Conservation (phyloP, 2,329 filamentous ascomycete species). For the Lecanicillium sp. region DNA sequence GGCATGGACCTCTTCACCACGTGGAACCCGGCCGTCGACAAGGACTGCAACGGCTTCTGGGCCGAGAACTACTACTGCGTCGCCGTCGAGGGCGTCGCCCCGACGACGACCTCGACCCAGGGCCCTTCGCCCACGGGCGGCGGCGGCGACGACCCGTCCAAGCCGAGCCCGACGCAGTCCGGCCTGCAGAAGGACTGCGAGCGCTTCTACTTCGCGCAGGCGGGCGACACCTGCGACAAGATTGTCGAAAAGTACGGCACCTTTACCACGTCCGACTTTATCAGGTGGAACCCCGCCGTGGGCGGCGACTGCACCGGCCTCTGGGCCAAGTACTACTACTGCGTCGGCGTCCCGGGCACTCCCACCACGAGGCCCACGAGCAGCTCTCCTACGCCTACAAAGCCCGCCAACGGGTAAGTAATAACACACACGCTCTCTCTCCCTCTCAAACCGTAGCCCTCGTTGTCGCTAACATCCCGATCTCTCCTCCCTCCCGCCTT, state of each 20-base stretch:
- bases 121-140: neutral
- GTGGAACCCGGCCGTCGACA: conserved; percentile 12
- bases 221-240: conserved; percentile 6
- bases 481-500: no score
- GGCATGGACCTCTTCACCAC: conserved; percentile 6
- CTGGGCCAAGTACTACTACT: conserved; percentile 4
- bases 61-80: conserved; percentile 1
- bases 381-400: no score
- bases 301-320: conserved; percentile 5
- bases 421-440: no score
- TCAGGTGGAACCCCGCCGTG: conserved; percentile 4
- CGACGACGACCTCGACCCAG: neutral
- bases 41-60: conserved; percentile 6
- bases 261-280: neutral
- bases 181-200: conserved; percentile 3
- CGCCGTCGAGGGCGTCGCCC: neutral
- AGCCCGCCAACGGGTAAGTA: no score
- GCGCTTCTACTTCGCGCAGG: conserved; percentile 1
- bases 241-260: conserved; percentile 1
- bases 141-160: neutral
- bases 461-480: no score
- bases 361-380: neutral
- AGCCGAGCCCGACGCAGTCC: neutral
- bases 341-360: conserved; percentile 2
- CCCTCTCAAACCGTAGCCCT: no score